These are phyloP conservation scores for Pterulicium gracile DNA, from an alignment of 1,284 basidiomycete species.

Conservation along the genomic window DNA sequence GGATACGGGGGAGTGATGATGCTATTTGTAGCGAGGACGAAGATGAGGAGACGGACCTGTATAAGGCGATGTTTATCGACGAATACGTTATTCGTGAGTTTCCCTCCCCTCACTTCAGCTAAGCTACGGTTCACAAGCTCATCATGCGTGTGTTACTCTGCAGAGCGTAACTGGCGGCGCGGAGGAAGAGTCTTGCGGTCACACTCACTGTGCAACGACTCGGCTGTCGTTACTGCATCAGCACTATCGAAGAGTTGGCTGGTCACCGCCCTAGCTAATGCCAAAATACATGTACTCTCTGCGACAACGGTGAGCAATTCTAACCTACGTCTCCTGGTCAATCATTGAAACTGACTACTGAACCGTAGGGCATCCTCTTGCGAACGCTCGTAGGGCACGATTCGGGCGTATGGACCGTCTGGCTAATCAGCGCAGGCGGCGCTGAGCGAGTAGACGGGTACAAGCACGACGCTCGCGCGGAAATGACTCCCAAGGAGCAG, in stretches of 20 bases:
- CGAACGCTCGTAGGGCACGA: conserved; percentile 81
- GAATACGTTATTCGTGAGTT: not conserved
- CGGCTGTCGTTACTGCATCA: conserved; percentile 78
- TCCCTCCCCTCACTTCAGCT: not conserved
- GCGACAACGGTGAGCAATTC: conserved; percentile 44
- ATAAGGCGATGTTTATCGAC: not conserved
- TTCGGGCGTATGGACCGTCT: conserved; percentile 87
- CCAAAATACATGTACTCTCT: conserved; percentile 83
- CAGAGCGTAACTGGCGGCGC: conserved; percentile 79
- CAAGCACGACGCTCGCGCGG: not conserved
- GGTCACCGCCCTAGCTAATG: conserved; percentile 85
- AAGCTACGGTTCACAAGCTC: conserved; percentile 3
- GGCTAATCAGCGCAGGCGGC: conserved; percentile 50
- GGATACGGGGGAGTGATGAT: conserved; percentile 11
- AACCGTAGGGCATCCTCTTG: conserved; percentile 40
- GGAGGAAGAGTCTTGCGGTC: conserved; percentile 71
- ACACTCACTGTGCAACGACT: conserved; percentile 40
- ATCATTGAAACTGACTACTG: not conserved
- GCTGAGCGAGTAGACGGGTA: conserved; percentile 12
- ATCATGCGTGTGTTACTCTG: conserved; percentile 3
- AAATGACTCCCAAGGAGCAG: conserved; percentile 12
- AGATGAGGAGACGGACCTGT: conserved; percentile 7
- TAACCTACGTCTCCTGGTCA: not conserved
- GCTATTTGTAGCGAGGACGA: conserved; percentile 13
- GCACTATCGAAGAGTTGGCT: conserved; percentile 82